Evolutionary conservation across 345 rosid genomes (phyloP).

Genomic region (Carallia brachiata): DNA sequence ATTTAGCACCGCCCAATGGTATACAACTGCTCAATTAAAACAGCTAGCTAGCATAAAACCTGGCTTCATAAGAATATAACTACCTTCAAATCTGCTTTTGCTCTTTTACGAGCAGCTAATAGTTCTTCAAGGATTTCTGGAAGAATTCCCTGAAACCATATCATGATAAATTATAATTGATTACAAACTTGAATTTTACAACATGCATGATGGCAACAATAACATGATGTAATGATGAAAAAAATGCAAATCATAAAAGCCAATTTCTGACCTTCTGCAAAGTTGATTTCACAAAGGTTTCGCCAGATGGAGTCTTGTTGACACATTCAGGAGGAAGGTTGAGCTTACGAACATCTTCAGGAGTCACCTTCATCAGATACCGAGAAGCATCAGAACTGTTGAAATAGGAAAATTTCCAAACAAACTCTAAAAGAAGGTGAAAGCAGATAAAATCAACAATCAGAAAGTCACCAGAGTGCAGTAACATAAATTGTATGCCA

Average conservation of each 20-base stretch:
- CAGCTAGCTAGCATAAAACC: conserved; percentile 12
- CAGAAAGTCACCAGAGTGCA: conserved; percentile 73
- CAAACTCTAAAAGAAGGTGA: conserved; percentile 10
- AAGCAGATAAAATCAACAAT: conserved; percentile 10
- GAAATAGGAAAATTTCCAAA: neutral
- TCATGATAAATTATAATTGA: conserved; percentile 10
- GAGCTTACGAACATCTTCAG: conserved; percentile 84
- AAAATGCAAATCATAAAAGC: neutral
- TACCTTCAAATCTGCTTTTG: conserved; percentile 94
- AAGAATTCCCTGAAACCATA: conserved; percentile 75
- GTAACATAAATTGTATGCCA: conserved; percentile 98
- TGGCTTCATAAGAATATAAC: conserved; percentile 15
- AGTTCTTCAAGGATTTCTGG: conserved; percentile 99
- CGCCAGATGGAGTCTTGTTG: conserved; percentile 90
- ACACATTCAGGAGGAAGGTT: conserved; percentile 79
- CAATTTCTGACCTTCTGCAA: conserved; percentile 64
- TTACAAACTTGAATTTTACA: conserved; percentile 3
- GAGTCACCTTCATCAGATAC: conserved; percentile 57
- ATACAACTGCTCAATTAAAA: neutral
- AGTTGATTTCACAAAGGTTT: conserved; percentile 81
- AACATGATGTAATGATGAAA: neutral
- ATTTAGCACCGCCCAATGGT: neutral
- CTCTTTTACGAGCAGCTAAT: conserved; percentile 86
- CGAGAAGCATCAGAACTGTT: conserved; percentile 19
- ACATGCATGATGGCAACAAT: neutral